These are phyloP conservation scores for Trapa bicornis DNA, from an alignment of 345 rosid genomes.

Conservation along the genomic window DNA sequence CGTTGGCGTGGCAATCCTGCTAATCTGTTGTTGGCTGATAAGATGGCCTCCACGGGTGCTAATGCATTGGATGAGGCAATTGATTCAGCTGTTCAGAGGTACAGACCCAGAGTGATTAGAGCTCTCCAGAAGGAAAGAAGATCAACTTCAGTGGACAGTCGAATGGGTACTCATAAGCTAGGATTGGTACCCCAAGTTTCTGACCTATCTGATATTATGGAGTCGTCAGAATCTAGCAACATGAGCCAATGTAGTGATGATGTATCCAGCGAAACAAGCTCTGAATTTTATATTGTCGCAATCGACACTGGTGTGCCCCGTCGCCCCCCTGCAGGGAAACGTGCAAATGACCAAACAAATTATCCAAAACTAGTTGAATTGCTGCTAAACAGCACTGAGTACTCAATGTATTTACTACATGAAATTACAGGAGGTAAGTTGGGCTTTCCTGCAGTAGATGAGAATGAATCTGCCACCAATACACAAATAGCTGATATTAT, in stretches of 20 bases:
- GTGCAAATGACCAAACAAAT: constrained; percentile 72
- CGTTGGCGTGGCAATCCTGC: constrained; percentile 98
- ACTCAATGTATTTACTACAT: constrained; percentile 53
- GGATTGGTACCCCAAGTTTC: constrained; percentile 18
- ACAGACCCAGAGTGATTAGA: constrained; percentile 60
- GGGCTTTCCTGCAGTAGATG: background rate
- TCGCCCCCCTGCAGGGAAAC: constrained; percentile 95
- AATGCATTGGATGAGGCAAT: constrained; percentile 57
- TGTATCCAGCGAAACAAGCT: constrained; percentile 28
- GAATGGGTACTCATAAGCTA: constrained; percentile 29
- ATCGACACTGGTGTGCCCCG: constrained; percentile 97
- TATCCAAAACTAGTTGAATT: constrained; percentile 93
- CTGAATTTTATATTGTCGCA: constrained; percentile 60
- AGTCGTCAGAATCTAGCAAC: constrained; percentile 47
- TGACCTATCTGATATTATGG: constrained; percentile 56
- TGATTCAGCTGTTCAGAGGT: constrained; percentile 66
- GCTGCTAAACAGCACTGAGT: constrained; percentile 61
- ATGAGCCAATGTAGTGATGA: constrained; percentile 35
- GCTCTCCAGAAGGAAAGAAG: constrained; percentile 83
- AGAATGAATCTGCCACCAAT: constrained; percentile 19
- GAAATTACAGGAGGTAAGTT: constrained; percentile 40
- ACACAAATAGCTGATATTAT: constrained; percentile 20
- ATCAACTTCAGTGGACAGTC: constrained; percentile 68
- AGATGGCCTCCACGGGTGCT: constrained; percentile 26
- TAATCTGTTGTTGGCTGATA: constrained; percentile 75